Evolutionary conservation across 768 basidiomycete genomes (phyloP), one percentile per base, ranked within the genome.

Genomic region (Rhodotorula graminis): DNA sequence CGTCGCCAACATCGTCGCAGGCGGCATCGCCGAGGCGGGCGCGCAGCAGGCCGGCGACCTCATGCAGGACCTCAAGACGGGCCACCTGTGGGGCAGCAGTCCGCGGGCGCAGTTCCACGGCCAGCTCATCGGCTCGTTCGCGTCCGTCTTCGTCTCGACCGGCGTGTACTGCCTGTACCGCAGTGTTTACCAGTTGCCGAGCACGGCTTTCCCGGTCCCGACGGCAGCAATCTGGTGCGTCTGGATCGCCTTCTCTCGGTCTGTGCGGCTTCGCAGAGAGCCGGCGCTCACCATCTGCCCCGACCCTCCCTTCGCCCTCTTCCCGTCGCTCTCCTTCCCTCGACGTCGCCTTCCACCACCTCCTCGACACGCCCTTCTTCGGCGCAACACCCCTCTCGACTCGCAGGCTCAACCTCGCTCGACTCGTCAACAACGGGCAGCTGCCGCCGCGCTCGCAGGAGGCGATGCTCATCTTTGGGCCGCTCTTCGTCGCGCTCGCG

Each of bases 31-130:
- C 4, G 93, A 94, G 82, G 92, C 92, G 50, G 92, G 92, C n/a
- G 92, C 92, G 40, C 89, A 89, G 81, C 92, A 94, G 90, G 93
- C 94, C 14, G 95, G 93, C 25, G 95, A 98, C 80, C 86, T 97
- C 16, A 97, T 98, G 95, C 95, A 98, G 83, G 95, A 98, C 81
- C 83, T 98, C 70, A 98, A 98, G 83, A 96, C 95, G 5, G 95
- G 95, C 0, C 92, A 96, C 80, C 83, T 98, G n/a, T 86, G 92
- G 66, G 86, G 85, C 74, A 93, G 93, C 16, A 94, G 93, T 33
- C 95, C 95, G 60, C 85, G 92, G 77, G 92, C 92, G 4, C 95
- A 95, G 79, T 96, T 97, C 80, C 94, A 88, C 77, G 92, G 92
- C 16, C 81, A 98, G 80, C 83, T 98, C 61, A 89, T 97, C 67